A percentile compares a stretch with the other conserved stretches of the same genome.
Conservation (phyloP, 176 grass and related monocot species). For the Secale cereale region DNA sequence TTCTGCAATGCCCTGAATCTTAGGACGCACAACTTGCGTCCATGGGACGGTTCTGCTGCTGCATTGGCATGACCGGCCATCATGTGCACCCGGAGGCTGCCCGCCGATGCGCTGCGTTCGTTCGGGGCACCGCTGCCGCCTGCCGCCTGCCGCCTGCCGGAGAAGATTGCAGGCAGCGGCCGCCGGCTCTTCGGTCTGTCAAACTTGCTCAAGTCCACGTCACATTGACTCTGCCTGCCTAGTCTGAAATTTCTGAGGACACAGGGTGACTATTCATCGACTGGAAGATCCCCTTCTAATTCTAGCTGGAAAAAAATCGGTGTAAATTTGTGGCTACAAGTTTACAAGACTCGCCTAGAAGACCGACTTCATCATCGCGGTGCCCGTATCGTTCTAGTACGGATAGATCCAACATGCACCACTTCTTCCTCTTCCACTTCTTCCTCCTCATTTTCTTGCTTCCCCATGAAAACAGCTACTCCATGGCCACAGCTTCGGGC, state of each 20-base stretch:
- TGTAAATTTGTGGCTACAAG: background rate
- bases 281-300: background rate
- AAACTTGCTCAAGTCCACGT: background rate
- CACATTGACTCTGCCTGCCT: too few relatives aligned
- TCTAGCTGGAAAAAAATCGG: background rate
- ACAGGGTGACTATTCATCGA: background rate
- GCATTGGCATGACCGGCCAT: background rate
- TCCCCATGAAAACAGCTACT: too few relatives aligned
- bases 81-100: background rate
- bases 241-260: background rate
- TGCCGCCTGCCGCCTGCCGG: too few relatives aligned
- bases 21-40: background rate
- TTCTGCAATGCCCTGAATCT: background rate
- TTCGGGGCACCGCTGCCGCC: too few relatives aligned
- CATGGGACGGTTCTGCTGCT: background rate
- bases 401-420: background rate
- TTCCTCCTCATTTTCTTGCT: constrained; percentile 6
- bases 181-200: background rate
- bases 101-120: too few relatives aligned
- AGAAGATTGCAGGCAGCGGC: too few relatives aligned
- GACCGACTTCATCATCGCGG: background rate
- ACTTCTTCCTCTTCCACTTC: background rate
- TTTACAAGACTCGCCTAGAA: background rate
- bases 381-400: background rate
- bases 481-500: background rate